phyloP scores from a whole-genome alignment of 805 yeast genomes.

The Saccharomyces kudriavzevii region DNA sequence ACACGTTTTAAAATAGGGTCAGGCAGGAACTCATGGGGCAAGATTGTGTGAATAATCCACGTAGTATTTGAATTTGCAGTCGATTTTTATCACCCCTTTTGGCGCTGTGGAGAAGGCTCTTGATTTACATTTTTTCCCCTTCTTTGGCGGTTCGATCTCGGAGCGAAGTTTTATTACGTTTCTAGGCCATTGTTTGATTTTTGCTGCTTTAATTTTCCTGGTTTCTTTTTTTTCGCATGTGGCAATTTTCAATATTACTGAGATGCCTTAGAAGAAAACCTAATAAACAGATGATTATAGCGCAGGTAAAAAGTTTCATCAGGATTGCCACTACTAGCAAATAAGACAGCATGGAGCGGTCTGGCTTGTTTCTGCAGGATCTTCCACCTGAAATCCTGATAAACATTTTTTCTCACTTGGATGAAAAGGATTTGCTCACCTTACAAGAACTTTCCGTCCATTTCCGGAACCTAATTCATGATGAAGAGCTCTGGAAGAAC shows the following conservation, averaged over 20 bases:
- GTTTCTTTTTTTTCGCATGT: not conserved
- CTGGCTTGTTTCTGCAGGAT: slow-evolving; percentile 86
- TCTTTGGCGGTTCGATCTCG: not conserved
- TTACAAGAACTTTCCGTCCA: slow-evolving; percentile 28
- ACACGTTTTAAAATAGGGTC: too few species aligned
- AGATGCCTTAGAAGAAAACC: not conserved
- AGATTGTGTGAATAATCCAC: too few species aligned
- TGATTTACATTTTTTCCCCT: not conserved
- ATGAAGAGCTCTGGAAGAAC: slow-evolving; percentile 38
- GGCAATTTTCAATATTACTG: not conserved
- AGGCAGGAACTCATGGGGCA: too few species aligned
- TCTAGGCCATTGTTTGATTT: not conserved
- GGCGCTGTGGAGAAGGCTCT: not conserved
- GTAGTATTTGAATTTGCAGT: too few species aligned
- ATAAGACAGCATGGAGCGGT: not conserved
- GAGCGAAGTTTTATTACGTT: not conserved
- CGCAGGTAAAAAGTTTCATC: not conserved
- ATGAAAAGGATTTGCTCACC: slow-evolving; percentile 30
- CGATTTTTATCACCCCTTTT: not conserved
- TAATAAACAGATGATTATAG: not conserved
- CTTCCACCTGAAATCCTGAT: slow-evolving; percentile 45
- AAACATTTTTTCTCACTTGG: slow-evolving; percentile 31
- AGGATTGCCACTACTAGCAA: not conserved
- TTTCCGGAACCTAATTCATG: slow-evolving; percentile 28
- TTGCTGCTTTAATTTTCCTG: not conserved